These are phyloP conservation scores for Corynespora cassiicola DNA, from an alignment of 2,329 filamentous ascomycete species.

Conservation along the genomic window DNA sequence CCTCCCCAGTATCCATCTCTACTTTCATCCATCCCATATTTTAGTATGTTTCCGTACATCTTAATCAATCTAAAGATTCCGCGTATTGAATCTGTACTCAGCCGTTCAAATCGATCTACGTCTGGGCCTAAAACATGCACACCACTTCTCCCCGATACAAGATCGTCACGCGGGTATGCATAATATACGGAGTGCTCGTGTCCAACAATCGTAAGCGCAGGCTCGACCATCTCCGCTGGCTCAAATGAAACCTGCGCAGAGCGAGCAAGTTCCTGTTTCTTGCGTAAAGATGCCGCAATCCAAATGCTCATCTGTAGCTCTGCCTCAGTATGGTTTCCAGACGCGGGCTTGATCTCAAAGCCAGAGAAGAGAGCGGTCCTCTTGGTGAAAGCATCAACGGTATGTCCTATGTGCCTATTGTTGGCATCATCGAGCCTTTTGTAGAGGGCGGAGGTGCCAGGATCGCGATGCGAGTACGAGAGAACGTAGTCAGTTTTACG, in stretches of 20 bases:
- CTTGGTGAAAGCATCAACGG: constrained; percentile 19
- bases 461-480: constrained; percentile 24
- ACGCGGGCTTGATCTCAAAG: constrained; percentile 20
- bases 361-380: constrained; percentile 21
- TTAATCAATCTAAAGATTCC: constrained; percentile 23
- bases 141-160: constrained; percentile 17
- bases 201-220: constrained; percentile 23
- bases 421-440: constrained; percentile 15
- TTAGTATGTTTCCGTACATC: constrained; percentile 23
- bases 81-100: constrained; percentile 23
- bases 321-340: constrained; percentile 16
- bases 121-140: constrained; percentile 23
- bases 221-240: constrained; percentile 15
- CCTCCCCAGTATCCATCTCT: constrained; percentile 21
- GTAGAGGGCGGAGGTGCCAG: constrained; percentile 20
- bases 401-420: constrained; percentile 15
- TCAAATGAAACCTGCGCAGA: constrained; percentile 10
- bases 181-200: constrained; percentile 24
- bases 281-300: constrained; percentile 23
- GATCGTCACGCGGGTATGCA: constrained; percentile 18
- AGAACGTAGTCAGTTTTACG: constrained; percentile 23
- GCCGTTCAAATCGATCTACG: constrained; percentile 18
- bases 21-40: constrained; percentile 21
- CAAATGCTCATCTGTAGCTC: constrained; percentile 25
- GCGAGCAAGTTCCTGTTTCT: constrained; percentile 22